A percentile compares a stretch with the other conserved stretches of the same genome.
phyloP scores from a whole-genome alignment of 2,329 filamentous ascomycete species.

The Verticillium zaregamsianum region DNA sequence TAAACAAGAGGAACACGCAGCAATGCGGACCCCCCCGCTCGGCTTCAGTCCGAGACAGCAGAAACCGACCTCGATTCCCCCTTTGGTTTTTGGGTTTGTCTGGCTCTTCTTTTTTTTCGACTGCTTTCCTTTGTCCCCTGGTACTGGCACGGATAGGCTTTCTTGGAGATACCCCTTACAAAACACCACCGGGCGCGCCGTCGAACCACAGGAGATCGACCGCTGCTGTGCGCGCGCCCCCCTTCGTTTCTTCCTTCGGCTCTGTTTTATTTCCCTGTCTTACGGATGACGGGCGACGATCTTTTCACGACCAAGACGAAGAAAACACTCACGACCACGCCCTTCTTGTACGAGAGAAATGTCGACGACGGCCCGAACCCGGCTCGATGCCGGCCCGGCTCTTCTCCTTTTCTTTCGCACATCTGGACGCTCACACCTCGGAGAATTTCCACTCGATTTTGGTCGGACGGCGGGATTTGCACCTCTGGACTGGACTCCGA shows the following conservation, averaged over 20 bases:
- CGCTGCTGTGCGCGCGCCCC: background rate
- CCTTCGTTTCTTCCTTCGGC: conserved; percentile 21
- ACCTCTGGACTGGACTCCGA: conserved; percentile 23
- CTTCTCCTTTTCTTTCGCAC: conserved; percentile 8
- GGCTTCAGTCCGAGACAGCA: conserved; percentile 45
- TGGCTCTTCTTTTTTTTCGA: conserved; percentile 17
- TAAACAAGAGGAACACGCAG: conserved; percentile 59
- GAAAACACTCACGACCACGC: conserved; percentile 27
- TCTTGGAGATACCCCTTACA: conserved; percentile 33
- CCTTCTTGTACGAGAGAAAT: conserved; percentile 19
- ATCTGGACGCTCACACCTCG: background rate
- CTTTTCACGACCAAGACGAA: conserved; percentile 30
- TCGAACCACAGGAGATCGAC: conserved; percentile 24
- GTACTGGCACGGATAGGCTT: conserved; percentile 36
- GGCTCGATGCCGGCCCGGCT: conserved; percentile 28
- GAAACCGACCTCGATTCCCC: conserved; percentile 38
- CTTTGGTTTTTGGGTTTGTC: conserved; percentile 20
- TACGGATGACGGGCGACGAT: conserved; percentile 44
- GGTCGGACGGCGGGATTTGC: conserved; percentile 9
- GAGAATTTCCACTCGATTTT: conserved; percentile 8
- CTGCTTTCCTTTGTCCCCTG: conserved; percentile 26
- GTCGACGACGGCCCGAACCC: conserved; percentile 14
- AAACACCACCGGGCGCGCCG: conserved; percentile 27
- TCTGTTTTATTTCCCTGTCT: conserved; percentile 28
- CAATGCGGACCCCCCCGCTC: conserved; percentile 51